These are phyloP conservation scores for Tetragonia tetragonoides DNA, from an alignment of 148 eudicot genomes.

Conservation along the genomic window DNA sequence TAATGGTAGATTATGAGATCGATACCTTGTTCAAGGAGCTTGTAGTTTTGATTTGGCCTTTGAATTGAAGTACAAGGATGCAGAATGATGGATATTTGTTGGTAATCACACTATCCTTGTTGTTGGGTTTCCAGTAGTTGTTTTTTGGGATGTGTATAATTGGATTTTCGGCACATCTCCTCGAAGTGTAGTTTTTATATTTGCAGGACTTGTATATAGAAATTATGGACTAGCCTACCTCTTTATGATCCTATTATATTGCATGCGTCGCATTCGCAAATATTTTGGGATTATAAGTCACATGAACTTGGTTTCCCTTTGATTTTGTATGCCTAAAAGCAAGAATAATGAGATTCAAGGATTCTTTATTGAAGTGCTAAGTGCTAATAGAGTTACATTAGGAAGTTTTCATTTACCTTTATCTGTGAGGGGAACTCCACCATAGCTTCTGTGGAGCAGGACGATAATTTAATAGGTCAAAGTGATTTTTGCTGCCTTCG, in stretches of 20 bases:
- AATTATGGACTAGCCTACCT: constrained; percentile 46
- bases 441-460: constrained; percentile 22
- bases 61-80: no score
- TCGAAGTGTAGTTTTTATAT: constrained; percentile 59
- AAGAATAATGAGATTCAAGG: constrained; percentile 40
- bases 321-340: constrained; percentile 62
- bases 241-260: constrained; percentile 32
- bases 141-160: constrained; percentile 67
- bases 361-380: constrained; percentile 46
- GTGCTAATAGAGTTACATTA: constrained; percentile 40
- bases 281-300: constrained; percentile 44
- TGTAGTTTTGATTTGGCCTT: no score
- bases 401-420: constrained; percentile 35
- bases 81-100: constrained; percentile 44
- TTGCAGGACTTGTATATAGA: constrained; percentile 46
- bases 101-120: constrained; percentile 55
- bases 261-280: constrained; percentile 48
- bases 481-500: constrained; percentile 33
- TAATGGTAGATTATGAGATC: no score
- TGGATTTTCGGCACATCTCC: constrained; percentile 52
- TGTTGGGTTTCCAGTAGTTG: constrained; percentile 56
- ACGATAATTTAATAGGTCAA: constrained; percentile 32
- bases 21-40: no score
- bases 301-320: constrained; percentile 48
- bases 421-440: constrained; percentile 38